Conservation (phyloP, 176 grass and related monocot species). For the Oryza coarctata region DNA sequence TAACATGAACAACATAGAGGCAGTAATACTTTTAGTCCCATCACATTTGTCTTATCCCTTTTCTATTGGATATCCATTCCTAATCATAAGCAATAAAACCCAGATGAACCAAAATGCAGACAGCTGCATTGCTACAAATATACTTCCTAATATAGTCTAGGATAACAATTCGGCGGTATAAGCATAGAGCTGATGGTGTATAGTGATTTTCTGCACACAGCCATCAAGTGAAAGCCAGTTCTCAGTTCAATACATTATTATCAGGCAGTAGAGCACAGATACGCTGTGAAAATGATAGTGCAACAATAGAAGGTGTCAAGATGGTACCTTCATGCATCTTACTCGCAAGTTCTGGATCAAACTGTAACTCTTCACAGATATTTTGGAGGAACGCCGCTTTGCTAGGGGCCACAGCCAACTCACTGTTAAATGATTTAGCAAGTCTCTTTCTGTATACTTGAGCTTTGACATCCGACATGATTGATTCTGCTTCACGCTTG, state of each 20-base stretch:
- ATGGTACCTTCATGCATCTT: slow-evolving; percentile 92
- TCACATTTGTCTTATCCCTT: not conserved
- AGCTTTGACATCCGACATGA: slow-evolving; percentile 84
- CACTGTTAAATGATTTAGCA: slow-evolving; percentile 73
- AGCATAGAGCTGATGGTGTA: not conserved
- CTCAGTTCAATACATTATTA: not conserved
- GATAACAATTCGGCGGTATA: not conserved
- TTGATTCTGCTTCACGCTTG: slow-evolving; percentile 85
- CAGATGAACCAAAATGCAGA: slow-evolving; percentile 25
- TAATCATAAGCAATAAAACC: slow-evolving; percentile 5
- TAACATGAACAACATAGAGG: not conserved
- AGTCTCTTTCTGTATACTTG: slow-evolving; percentile 81
- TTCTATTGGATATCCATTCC: not conserved
- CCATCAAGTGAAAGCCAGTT: not conserved
- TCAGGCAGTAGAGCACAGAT: not conserved
- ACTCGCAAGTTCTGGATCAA: slow-evolving; percentile 87
- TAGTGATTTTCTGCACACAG: not conserved
- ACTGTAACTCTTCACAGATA: slow-evolving; percentile 86
- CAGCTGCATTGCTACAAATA: slow-evolving; percentile 1
- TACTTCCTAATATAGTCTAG: not conserved
- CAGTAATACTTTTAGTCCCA: not conserved
- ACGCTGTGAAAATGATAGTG: slow-evolving; percentile 19
- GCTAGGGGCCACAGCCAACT: slow-evolving; percentile 78
- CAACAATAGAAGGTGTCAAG: slow-evolving; percentile 25
- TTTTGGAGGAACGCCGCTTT: slow-evolving; percentile 95